phyloP scores from a whole-genome alignment of 192 early-diverging fungal genomes.

The Backusella morwellensis region DNA sequence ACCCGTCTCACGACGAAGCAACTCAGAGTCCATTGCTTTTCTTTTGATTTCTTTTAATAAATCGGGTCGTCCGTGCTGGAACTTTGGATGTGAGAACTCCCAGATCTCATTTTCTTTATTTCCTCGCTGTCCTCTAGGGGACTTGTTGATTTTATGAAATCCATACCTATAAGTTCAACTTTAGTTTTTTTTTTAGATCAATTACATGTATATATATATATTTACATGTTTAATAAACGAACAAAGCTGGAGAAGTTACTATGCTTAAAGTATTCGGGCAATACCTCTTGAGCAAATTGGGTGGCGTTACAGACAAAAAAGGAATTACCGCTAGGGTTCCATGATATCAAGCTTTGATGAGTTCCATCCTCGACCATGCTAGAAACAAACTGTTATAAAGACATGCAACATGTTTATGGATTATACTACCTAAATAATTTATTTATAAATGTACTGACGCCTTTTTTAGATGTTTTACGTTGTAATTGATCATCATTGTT shows the following conservation, averaged over 20 bases:
- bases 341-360: conserved; percentile 85
- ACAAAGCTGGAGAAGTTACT: conserved; percentile 92
- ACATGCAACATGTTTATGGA: not conserved
- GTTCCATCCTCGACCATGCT: conserved; percentile 84
- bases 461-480: conserved; percentile 16
- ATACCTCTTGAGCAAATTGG: conserved; percentile 82
- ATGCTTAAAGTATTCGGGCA: conserved; percentile 92
- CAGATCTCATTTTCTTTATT: conserved; percentile 87
- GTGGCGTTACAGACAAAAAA: conserved; percentile 90
- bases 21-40: conserved; percentile 88
- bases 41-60: conserved; percentile 89
- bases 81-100: conserved; percentile 87
- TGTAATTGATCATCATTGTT: not conserved
- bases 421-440: conserved; percentile 14
- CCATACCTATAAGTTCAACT: conserved; percentile 51
- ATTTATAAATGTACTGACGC: conserved; percentile 18
- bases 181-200: conserved; percentile 12
- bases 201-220: not conserved
- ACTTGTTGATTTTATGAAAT: conserved; percentile 93
- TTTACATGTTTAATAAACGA: conserved; percentile 81
- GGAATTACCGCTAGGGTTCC: conserved; percentile 82
- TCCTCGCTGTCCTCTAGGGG: conserved; percentile 79
- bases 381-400: not conserved
- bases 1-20: conserved; percentile 69
- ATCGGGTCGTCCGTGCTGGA: conserved; percentile 69